Evolutionary conservation across 202 grass and related monocot species (phyloP), one percentile per base, ranked within the genome.

Genomic region (Elaeis oleifera): DNA sequence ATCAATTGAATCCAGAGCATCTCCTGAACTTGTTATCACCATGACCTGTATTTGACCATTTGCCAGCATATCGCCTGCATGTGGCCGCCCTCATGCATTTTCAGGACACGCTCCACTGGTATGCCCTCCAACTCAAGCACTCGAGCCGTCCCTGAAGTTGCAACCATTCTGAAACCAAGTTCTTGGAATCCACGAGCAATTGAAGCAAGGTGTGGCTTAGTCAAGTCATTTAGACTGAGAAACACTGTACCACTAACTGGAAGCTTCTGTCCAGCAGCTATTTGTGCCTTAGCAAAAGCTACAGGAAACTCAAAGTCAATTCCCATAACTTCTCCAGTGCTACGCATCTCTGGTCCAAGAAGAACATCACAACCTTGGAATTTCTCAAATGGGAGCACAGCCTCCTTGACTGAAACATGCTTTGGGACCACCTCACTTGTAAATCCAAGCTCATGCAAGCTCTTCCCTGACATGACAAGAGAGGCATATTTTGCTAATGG

Each of bases 41-140:
- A 99, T 99, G 1, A 80, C 80, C 62, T 99, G 88, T 77, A 99
- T 99, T 73, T 94, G 71, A 49, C 88, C 82, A 68, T 99, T 99
- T 70, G 80, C 80, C 52, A 99, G 71, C 85, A 89, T 84, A 54
- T 99, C 94, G 21, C 82, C 90, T 49, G 67, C 94, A 63, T 99
- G 90, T 1, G 88, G 94, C 18, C 85, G 83, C 21, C 94, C 73
- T 99, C 94, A 0, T 92, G 88, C 77, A 99, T 99, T 80, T 99
- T 99, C 9, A 99, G 64, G 21, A 99, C 88, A 59, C 79, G 80
- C 26, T 99, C 88, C 50, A 94, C 94, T 3, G 81, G 77, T 61
- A 94, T 80, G 52, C 82, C 80, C 61, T 89, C 88, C 48, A 99
- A 74, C 75, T 94, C 54, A 48, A 99, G 85, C 25, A 99, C 77